Evolutionary conservation across 2,329 filamentous ascomycete genomes (phyloP), one percentile per base, ranked within the genome.

Genomic region (Penicillium concentricum): DNA sequence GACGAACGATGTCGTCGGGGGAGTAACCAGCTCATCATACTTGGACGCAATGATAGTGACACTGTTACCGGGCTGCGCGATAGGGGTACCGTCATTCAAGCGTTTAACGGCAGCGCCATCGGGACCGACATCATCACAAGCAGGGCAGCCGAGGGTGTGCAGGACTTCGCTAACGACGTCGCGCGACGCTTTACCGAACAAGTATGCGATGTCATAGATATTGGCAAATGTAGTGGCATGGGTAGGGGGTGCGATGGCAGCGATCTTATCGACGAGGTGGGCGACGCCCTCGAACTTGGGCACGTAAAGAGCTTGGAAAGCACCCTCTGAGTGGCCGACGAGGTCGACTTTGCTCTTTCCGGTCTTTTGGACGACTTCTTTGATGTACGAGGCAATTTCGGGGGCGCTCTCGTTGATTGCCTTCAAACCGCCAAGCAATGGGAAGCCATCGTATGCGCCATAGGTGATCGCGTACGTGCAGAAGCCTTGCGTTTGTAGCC

Each of bases 281-380:
- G 69, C 52, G 3, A 74, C 68, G 2, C 66, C 63, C 24, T 73
- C 65, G 60, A 74, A 74, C 44, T 75, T 75, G n/a, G 73, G 72
- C 10, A 74, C 73, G 49, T 75, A 75, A 2, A 79, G 63, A 1
- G 71, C 54, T 56, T 77, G 74, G 53, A 78, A 76, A 6, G 67
- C 76, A 42, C 76, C 76, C 61, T 79, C 76, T 2, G 76, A 78
- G 61, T 79, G 76, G 8, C 76, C 76, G 16, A 79, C 74, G 0
- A 78, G 56, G 52, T 78, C 71, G 30, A 79, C 66, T 47, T 75
- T 76, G n/a, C 52, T 42, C 5, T 72, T 71, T 10, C 71, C 72
- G 3, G 76, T 76, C 56, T 70, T 67, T 5, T 66, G 51, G 16
- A 63, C 58, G 0, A 79, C 75, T 38, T 74, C 66, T 20, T 64